Conservation (phyloP, 805 yeast genomes). For the Sungouiozyma ichnusensis region DNA sequence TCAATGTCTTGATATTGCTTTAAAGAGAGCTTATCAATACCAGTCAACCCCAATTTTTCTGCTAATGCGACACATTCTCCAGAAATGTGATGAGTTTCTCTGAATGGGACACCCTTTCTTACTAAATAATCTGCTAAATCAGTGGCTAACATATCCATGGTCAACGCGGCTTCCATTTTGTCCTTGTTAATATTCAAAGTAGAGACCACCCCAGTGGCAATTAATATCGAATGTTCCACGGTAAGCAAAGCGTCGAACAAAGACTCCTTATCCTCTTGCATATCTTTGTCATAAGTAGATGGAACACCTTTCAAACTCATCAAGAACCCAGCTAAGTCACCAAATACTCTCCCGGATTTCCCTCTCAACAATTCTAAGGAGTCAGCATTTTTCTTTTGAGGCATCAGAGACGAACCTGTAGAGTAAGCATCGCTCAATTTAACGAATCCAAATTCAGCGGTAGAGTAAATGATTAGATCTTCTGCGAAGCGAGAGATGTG, state of each 20-base stretch:
- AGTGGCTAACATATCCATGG: conserved; percentile 99
- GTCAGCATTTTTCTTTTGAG: conserved; percentile 98
- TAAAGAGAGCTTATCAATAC: conserved; percentile 74
- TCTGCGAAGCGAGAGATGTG: conserved; percentile 92
- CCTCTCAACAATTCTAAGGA: conserved; percentile 92
- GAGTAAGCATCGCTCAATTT: conserved; percentile 95
- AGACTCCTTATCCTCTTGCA: conserved; percentile 99
- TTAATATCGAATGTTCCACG: conserved; percentile 85
- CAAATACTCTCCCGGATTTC: conserved; percentile 94
- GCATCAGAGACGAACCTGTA: conserved; percentile 97
- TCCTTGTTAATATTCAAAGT: conserved; percentile 65
- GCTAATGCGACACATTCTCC: conserved; percentile 94
- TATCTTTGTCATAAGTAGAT: conserved; percentile 93
- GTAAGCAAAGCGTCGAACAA: conserved; percentile 82
- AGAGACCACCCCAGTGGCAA: conserved; percentile 93
- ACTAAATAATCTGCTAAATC: conserved; percentile 97
- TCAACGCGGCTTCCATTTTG: conserved; percentile 76
- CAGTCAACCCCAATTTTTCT: conserved; percentile 64
- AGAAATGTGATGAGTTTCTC: conserved; percentile 97
- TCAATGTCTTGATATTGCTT: conserved; percentile 77
- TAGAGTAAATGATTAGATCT: conserved; percentile 89
- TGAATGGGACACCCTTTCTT: conserved; percentile 95
- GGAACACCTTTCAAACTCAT: conserved; percentile 97
- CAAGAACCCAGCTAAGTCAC: conserved; percentile 88
- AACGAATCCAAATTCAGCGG: conserved; percentile 94